phyloP scores from a whole-genome alignment of 2,329 filamentous ascomycete genomes.

The Cordyceps tenuipes region DNA sequence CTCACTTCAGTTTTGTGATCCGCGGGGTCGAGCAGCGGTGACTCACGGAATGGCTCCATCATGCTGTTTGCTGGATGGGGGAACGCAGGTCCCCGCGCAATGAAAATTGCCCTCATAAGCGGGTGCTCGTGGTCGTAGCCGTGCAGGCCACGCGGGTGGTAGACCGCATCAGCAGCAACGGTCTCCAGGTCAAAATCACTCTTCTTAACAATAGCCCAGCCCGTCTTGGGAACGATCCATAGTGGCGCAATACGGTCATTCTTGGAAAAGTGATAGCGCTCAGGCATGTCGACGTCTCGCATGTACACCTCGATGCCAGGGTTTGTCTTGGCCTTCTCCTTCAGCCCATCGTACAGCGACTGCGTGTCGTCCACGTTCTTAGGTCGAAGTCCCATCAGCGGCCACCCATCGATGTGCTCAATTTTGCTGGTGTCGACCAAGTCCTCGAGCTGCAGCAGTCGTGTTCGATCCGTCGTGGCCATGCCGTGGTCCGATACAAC shows the following conservation, averaged over 20 bases:
- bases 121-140: constrained; percentile 94
- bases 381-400: constrained; percentile 78
- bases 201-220: constrained; percentile 83
- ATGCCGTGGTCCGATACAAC: constrained; percentile 98
- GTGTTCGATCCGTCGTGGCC: constrained; percentile 77
- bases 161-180: constrained; percentile 55
- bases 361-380: constrained; percentile 60
- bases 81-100: constrained; percentile 87
- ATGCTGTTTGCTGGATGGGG: constrained; percentile 75
- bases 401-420: constrained; percentile 88
- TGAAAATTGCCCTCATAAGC: constrained; percentile 91
- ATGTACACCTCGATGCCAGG: constrained; percentile 81
- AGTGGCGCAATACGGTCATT: constrained; percentile 88
- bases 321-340: constrained; percentile 48
- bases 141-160: constrained; percentile 77
- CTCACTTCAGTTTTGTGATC: background rate
- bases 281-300: constrained; percentile 79
- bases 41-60: constrained; percentile 74
- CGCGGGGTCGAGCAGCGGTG: background rate
- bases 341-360: constrained; percentile 54
- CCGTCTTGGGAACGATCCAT: constrained; percentile 87
- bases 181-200: constrained; percentile 66
- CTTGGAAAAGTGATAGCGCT: constrained; percentile 80
- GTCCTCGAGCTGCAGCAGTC: constrained; percentile 85
- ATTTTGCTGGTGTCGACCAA: constrained; percentile 70